Evolutionary conservation across 73 alveolate genomes (phyloP).

Genomic region (Effrenium voratum): DNA sequence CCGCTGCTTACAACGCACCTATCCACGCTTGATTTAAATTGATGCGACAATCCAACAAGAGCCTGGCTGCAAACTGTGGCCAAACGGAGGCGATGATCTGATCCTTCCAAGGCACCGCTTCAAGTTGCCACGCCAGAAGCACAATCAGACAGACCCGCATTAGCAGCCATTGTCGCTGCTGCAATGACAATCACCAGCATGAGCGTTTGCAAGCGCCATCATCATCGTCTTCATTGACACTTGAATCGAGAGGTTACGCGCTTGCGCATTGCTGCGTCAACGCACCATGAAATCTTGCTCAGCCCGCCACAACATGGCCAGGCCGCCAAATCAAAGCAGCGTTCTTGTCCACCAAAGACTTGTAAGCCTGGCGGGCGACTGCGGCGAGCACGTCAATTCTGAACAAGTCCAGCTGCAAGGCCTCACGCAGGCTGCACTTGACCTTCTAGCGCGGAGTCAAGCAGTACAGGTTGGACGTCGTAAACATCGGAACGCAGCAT

Average conservation of each 20-base stretch:
- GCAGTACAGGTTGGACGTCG: neutral
- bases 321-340: conserved; percentile 61
- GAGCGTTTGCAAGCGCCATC: neutral
- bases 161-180: neutral
- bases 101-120: neutral
- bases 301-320: neutral
- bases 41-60: neutral
- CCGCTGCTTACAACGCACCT: too few relatives aligned
- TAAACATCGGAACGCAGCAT: neutral
- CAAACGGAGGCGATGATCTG: conserved; percentile 26
- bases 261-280: neutral
- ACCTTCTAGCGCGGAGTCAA: neutral
- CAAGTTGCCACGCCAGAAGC: neutral
- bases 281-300: neutral
- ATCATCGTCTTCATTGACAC: neutral
- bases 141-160: neutral
- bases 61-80: conserved; percentile 18
- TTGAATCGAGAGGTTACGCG: neutral
- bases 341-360: conserved; percentile 16
- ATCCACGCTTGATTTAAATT: too few relatives aligned
- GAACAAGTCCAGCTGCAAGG: too few relatives aligned
- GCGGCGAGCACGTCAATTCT: neutral
- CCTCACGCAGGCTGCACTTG: too few relatives aligned
- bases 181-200: neutral
- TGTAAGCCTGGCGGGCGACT: conserved; percentile 35